phyloP scores from a whole-genome alignment of 106 monocot species.

The Amphibolis antarctica region DNA sequence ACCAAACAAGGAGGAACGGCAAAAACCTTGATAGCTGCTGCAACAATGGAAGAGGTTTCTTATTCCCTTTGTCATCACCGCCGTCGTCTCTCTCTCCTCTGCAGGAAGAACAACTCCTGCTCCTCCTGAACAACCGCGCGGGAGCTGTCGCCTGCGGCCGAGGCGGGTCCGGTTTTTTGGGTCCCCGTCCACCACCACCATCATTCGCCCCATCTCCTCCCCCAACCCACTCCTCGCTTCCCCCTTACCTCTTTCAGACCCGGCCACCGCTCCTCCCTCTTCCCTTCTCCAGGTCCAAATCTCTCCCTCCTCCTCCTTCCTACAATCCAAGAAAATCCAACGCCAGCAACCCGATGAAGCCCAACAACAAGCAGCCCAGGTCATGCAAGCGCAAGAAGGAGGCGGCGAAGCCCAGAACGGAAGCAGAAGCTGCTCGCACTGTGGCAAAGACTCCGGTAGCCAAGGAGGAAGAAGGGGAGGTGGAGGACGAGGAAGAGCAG shows the following conservation, averaged over 20 bases:
- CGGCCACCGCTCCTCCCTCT: conserved; percentile 35
- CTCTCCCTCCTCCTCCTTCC: background rate
- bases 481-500: conserved; percentile 4
- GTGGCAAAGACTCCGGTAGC: background rate
- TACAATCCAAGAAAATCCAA: no score
- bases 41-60: background rate
- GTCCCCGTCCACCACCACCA: conserved; percentile 2
- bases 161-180: conserved; percentile 5
- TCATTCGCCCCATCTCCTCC: background rate
- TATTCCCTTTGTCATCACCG: background rate
- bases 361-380: background rate
- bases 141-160: background rate
- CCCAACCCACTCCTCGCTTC: conserved; percentile 6
- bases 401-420: background rate
- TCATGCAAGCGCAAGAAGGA: background rate
- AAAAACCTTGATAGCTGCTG: background rate
- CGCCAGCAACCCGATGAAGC: conserved; percentile 10
- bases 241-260: background rate
- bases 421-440: background rate
- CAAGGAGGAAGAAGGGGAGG: background rate
- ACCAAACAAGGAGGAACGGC: background rate
- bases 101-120: background rate
- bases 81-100: background rate
- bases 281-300: conserved; percentile 12
- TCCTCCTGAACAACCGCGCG: background rate